A percentile compares a stretch with the other conserved stretches of the same genome.
phyloP scores from a whole-genome alignment of 176 grass and related monocot genomes.

The Echinochloa phyllopogon region DNA sequence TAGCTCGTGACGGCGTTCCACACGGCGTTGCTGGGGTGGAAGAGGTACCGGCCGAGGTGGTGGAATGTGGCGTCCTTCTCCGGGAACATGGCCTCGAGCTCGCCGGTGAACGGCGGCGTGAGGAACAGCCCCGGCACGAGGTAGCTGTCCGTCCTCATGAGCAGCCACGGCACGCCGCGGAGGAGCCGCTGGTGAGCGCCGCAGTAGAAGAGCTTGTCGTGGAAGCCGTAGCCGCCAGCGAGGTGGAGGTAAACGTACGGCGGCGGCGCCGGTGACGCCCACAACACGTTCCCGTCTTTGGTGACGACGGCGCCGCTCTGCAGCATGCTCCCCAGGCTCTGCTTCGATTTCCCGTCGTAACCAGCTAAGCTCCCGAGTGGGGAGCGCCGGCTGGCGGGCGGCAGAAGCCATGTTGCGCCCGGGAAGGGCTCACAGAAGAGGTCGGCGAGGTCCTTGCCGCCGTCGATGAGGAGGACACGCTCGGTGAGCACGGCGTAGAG shows the following conservation, averaged over 20 bases:
- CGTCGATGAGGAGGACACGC: conserved; percentile 58
- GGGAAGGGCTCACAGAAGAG: conserved; percentile 85
- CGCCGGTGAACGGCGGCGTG: conserved; percentile 30
- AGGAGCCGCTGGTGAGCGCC: conserved; percentile 59
- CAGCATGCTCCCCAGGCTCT: conserved; percentile 73
- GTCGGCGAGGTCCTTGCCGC: conserved; percentile 34
- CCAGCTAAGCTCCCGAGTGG: conserved; percentile 26
- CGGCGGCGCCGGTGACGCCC: neutral
- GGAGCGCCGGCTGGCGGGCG: conserved; percentile 19
- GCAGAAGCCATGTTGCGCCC: conserved; percentile 68
- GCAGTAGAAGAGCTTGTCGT: conserved; percentile 82
- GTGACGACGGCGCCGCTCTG: conserved; percentile 20
- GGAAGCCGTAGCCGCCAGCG: conserved; percentile 34
- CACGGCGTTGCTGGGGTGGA: conserved; percentile 66
- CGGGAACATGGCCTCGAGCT: conserved; percentile 60
- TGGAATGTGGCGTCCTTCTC: conserved; percentile 55
- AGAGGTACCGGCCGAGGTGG: conserved; percentile 67
- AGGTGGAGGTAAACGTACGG: conserved; percentile 76
- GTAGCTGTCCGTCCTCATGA: conserved; percentile 63
- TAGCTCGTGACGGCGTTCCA: conserved; percentile 57
- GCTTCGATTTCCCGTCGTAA: conserved; percentile 14
- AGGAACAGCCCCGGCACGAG: conserved; percentile 68
- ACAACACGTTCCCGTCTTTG: neutral
- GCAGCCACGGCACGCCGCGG: conserved; percentile 48
- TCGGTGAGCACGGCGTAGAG: conserved; percentile 67